A percentile compares a stretch with the other conserved stretches of the same genome.
phyloP scores from a whole-genome alignment of 257 asterid species.

The Solanum ahanhuiri region DNA sequence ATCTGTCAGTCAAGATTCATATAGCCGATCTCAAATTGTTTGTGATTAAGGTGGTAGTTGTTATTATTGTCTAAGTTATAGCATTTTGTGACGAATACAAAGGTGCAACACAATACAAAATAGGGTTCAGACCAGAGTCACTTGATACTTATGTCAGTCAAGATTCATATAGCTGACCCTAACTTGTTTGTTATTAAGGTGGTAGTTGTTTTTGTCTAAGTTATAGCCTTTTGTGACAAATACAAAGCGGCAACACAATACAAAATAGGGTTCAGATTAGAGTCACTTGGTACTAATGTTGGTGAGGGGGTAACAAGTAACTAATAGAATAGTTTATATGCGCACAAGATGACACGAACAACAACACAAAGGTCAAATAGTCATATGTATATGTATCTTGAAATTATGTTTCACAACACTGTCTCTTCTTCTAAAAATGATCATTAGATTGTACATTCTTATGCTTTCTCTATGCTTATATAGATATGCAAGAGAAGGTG shows the following conservation, averaged over 20 bases:
- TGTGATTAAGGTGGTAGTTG: neutral
- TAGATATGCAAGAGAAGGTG: slow-evolving; percentile 89
- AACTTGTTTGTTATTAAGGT: too few relatives aligned
- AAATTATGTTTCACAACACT: neutral
- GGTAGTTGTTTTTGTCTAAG: neutral
- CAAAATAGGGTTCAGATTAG: neutral
- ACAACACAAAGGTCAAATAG: neutral
- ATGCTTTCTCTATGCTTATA: neutral
- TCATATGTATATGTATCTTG: neutral
- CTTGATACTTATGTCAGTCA: too few relatives aligned
- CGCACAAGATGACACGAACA: neutral
- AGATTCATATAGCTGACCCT: neutral
- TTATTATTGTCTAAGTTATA: neutral
- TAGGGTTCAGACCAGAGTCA: neutral
- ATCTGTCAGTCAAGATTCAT: neutral
- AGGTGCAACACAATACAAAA: neutral
- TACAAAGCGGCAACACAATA: neutral
- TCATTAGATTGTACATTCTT: neutral
- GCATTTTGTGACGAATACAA: neutral
- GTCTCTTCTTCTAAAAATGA: neutral
- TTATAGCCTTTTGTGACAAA: neutral
- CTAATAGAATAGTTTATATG: neutral
- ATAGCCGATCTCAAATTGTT: neutral
- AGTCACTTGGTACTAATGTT: neutral
- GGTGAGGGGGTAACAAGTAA: neutral